Evolutionary conservation across 257 asterid species (phyloP).

Genomic region (Solanum gandarillasii): DNA sequence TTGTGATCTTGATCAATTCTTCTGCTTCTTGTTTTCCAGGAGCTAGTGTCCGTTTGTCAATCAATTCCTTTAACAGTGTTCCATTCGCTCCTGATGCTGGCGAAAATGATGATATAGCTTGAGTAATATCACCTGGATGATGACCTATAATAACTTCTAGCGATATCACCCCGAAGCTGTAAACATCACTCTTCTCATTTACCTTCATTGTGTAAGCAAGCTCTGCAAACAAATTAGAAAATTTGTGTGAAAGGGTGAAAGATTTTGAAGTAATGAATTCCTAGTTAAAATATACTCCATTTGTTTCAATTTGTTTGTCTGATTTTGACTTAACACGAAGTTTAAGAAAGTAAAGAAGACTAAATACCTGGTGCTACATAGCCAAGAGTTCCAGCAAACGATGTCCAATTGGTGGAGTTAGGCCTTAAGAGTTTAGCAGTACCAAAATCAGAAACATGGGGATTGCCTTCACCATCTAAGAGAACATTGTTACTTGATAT

Average conservation of each 20-base stretch:
- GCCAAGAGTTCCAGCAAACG: constrained; percentile 29
- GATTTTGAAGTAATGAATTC: neutral
- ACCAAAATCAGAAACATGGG: constrained; percentile 34
- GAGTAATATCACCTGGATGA: constrained; percentile 21
- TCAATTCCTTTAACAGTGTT: neutral
- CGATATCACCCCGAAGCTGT: constrained; percentile 20
- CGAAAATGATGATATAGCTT: neutral
- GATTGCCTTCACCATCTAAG: constrained; percentile 17
- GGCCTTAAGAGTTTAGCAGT: constrained; percentile 18
- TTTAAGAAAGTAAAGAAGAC: neutral
- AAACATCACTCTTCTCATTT: constrained; percentile 23
- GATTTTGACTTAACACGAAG: neutral
- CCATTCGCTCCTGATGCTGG: neutral
- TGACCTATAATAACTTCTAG: constrained; percentile 27
- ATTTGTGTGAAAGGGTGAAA: neutral
- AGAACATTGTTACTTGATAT: constrained; percentile 27
- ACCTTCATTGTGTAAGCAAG: constrained; percentile 24
- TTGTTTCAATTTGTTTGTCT: no score
- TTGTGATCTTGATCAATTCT: constrained; percentile 1
- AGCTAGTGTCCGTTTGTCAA: constrained; percentile 11
- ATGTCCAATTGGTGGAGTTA: constrained; percentile 21
- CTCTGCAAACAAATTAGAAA: neutral
- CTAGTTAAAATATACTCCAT: neutral
- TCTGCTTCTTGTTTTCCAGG: constrained; percentile 9
- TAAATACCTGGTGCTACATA: constrained; percentile 25